phyloP scores from a whole-genome alignment of 2,329 filamentous ascomycete species.

The Penicillium brevicompactum region DNA sequence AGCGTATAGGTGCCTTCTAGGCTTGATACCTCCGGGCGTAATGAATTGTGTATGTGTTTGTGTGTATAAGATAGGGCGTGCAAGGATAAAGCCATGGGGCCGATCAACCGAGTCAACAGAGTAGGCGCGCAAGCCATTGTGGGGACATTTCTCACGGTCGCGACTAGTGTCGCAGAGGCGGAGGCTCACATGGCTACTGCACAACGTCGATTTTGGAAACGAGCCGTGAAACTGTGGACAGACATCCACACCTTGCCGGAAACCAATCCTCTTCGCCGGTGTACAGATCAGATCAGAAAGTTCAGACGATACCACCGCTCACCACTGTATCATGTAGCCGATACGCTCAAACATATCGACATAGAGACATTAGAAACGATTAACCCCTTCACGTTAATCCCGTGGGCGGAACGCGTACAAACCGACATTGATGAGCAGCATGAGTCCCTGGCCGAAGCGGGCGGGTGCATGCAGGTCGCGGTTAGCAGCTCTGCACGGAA shows the following conservation, averaged over 20 bases:
- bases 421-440: slow-evolving; percentile 1
- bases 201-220: slow-evolving; percentile 16
- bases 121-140: slow-evolving; percentile 24
- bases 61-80: too few species aligned
- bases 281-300: slow-evolving; percentile 16
- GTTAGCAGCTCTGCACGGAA: too few species aligned
- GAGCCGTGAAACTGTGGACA: slow-evolving; percentile 16
- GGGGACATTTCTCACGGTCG: slow-evolving; percentile 23
- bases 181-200: slow-evolving; percentile 22
- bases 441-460: not conserved
- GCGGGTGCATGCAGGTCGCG: slow-evolving; percentile 10
- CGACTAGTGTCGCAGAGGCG: slow-evolving; percentile 22
- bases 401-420: slow-evolving; percentile 5
- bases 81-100: slow-evolving; percentile 10
- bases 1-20: too few species aligned
- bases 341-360: slow-evolving; percentile 16
- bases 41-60: too few species aligned
- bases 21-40: too few species aligned
- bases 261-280: slow-evolving; percentile 15
- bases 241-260: too few species aligned
- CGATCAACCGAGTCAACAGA: slow-evolving; percentile 23
- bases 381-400: slow-evolving; percentile 10
- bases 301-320: slow-evolving; percentile 16
- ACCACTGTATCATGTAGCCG: slow-evolving; percentile 15
- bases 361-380: slow-evolving; percentile 13